Evolutionary conservation across 2,329 filamentous ascomycete species (phyloP).

Genomic region (Colletotrichum sp.): DNA sequence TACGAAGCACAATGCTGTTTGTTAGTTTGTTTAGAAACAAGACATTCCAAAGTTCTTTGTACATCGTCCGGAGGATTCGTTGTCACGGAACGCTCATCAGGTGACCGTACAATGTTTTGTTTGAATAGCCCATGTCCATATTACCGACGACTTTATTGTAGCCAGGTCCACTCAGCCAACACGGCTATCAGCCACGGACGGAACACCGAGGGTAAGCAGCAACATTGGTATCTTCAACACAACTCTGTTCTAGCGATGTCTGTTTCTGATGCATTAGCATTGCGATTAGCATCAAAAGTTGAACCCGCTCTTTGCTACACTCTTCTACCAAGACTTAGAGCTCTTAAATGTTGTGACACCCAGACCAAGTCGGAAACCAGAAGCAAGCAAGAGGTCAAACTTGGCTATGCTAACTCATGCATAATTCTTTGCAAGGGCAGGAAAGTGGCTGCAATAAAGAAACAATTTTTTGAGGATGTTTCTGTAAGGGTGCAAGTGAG

Average conservation of each 20-base stretch:
- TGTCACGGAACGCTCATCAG: background rate
- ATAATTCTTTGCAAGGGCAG: rapidly evolving
- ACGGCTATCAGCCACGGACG: background rate
- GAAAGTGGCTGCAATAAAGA: background rate
- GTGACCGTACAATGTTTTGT: background rate
- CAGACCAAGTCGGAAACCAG: background rate
- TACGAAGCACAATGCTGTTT: background rate
- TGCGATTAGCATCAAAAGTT: background rate
- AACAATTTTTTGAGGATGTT: background rate
- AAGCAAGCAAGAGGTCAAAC: background rate
- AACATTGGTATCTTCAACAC: background rate
- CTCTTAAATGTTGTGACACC: background rate
- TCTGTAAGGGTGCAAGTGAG: background rate
- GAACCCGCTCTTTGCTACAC: background rate
- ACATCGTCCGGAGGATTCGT: background rate
- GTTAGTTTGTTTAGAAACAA: background rate
- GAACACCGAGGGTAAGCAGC: background rate
- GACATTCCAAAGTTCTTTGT: background rate
- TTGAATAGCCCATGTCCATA: background rate
- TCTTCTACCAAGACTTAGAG: background rate
- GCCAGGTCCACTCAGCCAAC: background rate
- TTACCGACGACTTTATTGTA: background rate
- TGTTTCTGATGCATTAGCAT: background rate
- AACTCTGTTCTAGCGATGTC: background rate
- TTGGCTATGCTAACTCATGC: background rate